phyloP scores from a whole-genome alignment of 345 rosid genomes.

The Stellera chamaejasme region DNA sequence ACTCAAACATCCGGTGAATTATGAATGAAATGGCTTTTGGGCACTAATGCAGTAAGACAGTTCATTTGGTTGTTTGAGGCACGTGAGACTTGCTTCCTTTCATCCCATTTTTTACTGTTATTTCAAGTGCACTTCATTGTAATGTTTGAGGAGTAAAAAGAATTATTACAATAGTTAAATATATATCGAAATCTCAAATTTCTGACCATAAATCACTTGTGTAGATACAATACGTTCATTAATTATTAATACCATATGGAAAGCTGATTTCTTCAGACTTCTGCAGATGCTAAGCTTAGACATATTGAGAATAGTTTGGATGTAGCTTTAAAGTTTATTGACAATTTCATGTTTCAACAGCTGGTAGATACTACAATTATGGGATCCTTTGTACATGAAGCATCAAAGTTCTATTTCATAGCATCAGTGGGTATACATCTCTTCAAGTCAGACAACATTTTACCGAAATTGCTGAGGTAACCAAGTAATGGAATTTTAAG shows the following conservation, averaged over 20 bases:
- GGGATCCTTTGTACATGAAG: slow-evolving; percentile 55
- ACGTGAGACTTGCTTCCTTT: slow-evolving; percentile 12
- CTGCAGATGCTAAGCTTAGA: slow-evolving; percentile 72
- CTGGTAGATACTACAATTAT: slow-evolving; percentile 53
- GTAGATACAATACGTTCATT: too few species aligned
- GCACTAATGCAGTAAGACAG: slow-evolving; percentile 90
- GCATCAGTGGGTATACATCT: slow-evolving; percentile 89
- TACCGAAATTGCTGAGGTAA: slow-evolving; percentile 57
- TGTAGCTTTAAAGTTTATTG: slow-evolving; percentile 4
- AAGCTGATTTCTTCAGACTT: neutral
- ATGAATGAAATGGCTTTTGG: slow-evolving; percentile 88
- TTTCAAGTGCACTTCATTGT: neutral
- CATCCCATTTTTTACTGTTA: neutral
- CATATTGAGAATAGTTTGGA: slow-evolving; percentile 62
- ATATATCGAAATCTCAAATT: too few species aligned
- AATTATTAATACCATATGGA: neutral
- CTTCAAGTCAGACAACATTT: slow-evolving; percentile 55
- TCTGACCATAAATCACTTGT: too few species aligned
- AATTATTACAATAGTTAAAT: too few species aligned
- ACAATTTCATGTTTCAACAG: slow-evolving; percentile 13
- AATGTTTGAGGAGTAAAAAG: too few species aligned
- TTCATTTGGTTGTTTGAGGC: slow-evolving; percentile 85
- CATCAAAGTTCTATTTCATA: slow-evolving; percentile 46
- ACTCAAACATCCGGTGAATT: slow-evolving; percentile 84
- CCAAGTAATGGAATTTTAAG: neutral